Base-by-base conservation (phyloP, 768 basidiomycete species). In the Macrocybe gigantea region DNA sequence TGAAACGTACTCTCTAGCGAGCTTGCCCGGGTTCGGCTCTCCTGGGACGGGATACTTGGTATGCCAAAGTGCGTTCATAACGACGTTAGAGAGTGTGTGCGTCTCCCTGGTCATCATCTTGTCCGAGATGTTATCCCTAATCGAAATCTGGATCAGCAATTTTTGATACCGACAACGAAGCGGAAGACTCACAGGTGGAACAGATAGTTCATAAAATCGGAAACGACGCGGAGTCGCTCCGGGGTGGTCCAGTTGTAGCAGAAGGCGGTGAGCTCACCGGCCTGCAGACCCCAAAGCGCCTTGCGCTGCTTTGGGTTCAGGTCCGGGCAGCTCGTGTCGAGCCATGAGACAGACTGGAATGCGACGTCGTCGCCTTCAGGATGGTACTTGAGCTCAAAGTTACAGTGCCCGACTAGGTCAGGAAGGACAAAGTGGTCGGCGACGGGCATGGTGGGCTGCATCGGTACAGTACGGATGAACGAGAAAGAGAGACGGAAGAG, bases 51-150 rank as follows among this genome's bases (percentile, higher is more conserved):
- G 70, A 30, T 64, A 63, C 49, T 69, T 68, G 4, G 77, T 72
- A 55, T 78, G 73, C 71, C 81, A 76, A 5, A 89, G 64, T 2
- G 83, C 78, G 58, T 84, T 83, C 79, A 88, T 84, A 56, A 88
- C 82, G 33, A 80, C 73, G 57, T 82, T 67, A 31, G 82, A 74
- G 47, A 85, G 68, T 12, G 71, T 68, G 51, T 74, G 71, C 5
- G 83, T 80, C 42, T 82, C 78, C 33, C 73, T 68, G 47, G 77
- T 76, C 71, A 83, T 78, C 83, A 87, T 85, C 45, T 84, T 83
- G 58, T 89, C 86, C 57, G 83, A 85, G 60, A 89, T 77, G 60
- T 90, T 81, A 60, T 90, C 87, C 34, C 74, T 75, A 52, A 10
- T 55, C 42, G 49, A 33, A 48, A 40, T 33, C 30, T 47, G 52